phyloP scores from a whole-genome alignment of 2,329 filamentous ascomycete species.

The Paecilomyces sp. region DNA sequence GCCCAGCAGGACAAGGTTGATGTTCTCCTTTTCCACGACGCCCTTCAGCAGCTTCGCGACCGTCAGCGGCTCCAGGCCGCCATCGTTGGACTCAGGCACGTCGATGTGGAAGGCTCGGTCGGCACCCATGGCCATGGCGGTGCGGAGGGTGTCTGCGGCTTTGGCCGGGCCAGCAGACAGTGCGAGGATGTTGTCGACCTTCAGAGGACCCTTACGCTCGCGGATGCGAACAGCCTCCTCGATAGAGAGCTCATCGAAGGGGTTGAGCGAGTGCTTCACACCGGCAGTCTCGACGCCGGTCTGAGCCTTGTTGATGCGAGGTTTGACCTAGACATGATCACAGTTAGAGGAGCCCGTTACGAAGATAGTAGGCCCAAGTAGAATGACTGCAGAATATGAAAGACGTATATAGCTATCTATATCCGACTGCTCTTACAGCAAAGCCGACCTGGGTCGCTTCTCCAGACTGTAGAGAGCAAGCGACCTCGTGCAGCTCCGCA shows the following conservation, averaged over 20 bases:
- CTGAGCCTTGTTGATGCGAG: conserved; percentile 61
- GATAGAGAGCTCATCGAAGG: conserved; percentile 96
- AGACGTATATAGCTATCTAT: not conserved
- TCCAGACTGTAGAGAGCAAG: not conserved
- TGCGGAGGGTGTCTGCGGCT: conserved; percentile 79
- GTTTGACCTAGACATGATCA: conserved; percentile 50
- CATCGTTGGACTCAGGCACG: conserved; percentile 61
- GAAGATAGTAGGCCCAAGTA: not conserved
- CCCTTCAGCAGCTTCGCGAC: conserved; percentile 83
- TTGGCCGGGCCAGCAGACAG: conserved; percentile 85
- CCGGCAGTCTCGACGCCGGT: conserved; percentile 87
- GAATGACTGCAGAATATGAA: not conserved
- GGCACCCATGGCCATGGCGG: conserved; percentile 97
- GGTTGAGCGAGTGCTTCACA: conserved; percentile 98
- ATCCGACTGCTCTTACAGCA: too few species aligned
- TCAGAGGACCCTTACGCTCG: conserved; percentile 70
- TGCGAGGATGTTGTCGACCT: conserved; percentile 86
- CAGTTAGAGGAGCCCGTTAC: not conserved
- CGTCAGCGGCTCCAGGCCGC: conserved; percentile 69
- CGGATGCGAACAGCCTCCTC: conserved; percentile 94
- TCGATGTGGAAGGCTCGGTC: conserved; percentile 89
- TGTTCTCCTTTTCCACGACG: conserved; percentile 74
- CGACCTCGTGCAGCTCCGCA: not conserved
- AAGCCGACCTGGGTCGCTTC: too few species aligned
- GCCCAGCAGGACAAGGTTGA: conserved; percentile 86